Conservation (phyloP, 2,329 filamentous ascomycete species). For the Huntiella savannae region DNA sequence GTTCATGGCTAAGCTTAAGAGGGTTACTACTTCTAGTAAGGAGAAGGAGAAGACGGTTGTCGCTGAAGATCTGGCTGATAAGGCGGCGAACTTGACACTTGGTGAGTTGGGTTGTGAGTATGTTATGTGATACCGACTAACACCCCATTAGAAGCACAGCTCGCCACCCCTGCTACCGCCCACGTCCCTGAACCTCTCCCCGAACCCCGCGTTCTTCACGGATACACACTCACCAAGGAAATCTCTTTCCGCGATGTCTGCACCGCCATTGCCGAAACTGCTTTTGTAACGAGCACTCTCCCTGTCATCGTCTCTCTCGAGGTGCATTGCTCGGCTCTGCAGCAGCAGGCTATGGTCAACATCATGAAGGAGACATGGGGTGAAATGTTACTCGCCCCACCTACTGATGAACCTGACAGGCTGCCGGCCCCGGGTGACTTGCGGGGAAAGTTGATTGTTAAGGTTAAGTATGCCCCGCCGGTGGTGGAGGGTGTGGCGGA, state of each 20-base stretch:
- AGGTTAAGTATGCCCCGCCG: conserved; percentile 51
- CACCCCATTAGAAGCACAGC: conserved; percentile 4
- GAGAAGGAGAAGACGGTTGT: conserved; percentile 22
- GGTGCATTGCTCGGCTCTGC: conserved; percentile 61
- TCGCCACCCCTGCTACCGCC: background rate
- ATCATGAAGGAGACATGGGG: conserved; percentile 79
- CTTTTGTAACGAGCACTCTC: conserved; percentile 55
- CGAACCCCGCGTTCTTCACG: conserved; percentile 69
- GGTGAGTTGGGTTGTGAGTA: conserved; percentile 18
- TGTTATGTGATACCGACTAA: background rate
- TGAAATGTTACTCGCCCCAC: conserved; percentile 45
- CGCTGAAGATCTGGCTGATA: background rate
- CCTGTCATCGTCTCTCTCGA: conserved; percentile 91
- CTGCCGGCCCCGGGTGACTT: conserved; percentile 54
- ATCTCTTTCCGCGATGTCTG: conserved; percentile 77
- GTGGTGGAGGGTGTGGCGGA: conserved; percentile 15
- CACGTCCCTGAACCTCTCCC: conserved; percentile 17
- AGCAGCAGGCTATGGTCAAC: conserved; percentile 78
- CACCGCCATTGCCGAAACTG: conserved; percentile 56
- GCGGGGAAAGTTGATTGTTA: conserved; percentile 62
- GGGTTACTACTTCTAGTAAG: conserved; percentile 19
- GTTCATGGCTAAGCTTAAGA: conserved; percentile 42
- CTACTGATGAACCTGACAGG: conserved; percentile 24
- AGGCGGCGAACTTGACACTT: conserved; percentile 28
- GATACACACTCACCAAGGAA: conserved; percentile 78